Evolutionary conservation across 768 basidiomycete genomes (phyloP).

Genomic region (Leccinum fibrillosum): DNA sequence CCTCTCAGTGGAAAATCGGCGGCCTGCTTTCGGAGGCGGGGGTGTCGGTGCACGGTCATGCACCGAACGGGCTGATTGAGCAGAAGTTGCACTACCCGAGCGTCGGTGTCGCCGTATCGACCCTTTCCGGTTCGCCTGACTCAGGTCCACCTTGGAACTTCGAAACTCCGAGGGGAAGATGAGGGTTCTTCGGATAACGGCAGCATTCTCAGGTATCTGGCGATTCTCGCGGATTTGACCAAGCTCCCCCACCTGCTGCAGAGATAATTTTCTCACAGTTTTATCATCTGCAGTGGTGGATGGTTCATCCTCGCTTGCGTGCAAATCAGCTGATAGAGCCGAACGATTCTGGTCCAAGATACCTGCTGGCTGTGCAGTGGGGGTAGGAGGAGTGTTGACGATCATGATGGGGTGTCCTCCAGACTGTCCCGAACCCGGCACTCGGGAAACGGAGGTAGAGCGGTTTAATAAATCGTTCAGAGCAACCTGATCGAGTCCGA

Average conservation of each 20-base stretch:
- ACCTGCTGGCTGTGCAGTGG: conserved; percentile 16
- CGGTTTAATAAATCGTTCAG: conserved; percentile 70
- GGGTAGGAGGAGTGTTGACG: conserved; percentile 19
- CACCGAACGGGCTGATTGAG: conserved; percentile 66
- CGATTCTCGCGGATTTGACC: conserved; percentile 30
- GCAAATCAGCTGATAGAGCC: conserved; percentile 22
- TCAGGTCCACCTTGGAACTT: conserved; percentile 54
- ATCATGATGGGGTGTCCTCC: conserved; percentile 18
- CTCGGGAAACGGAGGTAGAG: conserved; percentile 62
- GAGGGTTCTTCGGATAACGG: conserved; percentile 74
- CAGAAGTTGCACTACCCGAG: conserved; percentile 56
- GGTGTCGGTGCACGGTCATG: conserved; percentile 83
- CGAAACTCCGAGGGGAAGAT: conserved; percentile 71
- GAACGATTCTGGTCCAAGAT: conserved; percentile 14
- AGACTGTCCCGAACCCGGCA: conserved; percentile 42
- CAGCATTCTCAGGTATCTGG: conserved; percentile 36
- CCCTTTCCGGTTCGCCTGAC: conserved; percentile 51
- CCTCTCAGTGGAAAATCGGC: conserved; percentile 64
- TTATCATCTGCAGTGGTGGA: conserved; percentile 26
- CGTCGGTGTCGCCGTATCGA: conserved; percentile 51
- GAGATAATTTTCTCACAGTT: conserved; percentile 27
- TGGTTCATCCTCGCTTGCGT: conserved; percentile 29
- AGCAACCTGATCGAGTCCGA: conserved; percentile 71
- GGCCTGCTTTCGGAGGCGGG: conserved; percentile 65
- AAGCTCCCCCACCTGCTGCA: conserved; percentile 22